Evolutionary conservation across 148 eudicot genomes (phyloP), one percentile per base, ranked within the genome.

Genomic region (Limonium bicolor): DNA sequence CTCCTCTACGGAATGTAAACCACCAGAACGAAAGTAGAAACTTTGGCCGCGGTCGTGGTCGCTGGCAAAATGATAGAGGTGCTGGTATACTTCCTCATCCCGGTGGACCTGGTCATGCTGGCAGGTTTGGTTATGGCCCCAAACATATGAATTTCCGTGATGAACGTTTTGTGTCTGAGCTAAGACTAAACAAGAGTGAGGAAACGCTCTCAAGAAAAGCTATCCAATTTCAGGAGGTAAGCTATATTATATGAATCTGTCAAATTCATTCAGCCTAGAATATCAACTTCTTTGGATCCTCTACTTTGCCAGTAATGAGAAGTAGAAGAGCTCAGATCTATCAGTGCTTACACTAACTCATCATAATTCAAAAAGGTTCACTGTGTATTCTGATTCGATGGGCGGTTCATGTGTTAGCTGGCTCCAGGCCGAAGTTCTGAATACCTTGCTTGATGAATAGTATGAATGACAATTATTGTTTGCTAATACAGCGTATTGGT

Each of bases 91-190:
- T 92, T 61, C 95, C 95, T 35, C 87, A 88, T 24, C 95, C 99
- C 11, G 99, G 94, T 17, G 96, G 94, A 41, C 60, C 71, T 44
- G 78, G 82, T 43, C 85, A 74, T 26, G 69, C 94, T 40, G 80
- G 65, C 33, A 70, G 72, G 46, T 76, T 27, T 60, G 77, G 80
- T 29, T 81, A 64, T 46, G 69, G 69, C 21, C 41, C 60, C 11
- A 69, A 65, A 62, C 64, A 56, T 53, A 48, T 50, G 42, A 69
- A 65, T 63, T 70, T 42, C 33, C 87, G 76, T 15, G 99, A 92
- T 71, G 99, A 92, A 51, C 95, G 99, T 6, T 78, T 92, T 67
- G 99, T 92, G 50, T 84, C 97, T 48, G 97, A 90, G 60, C 48
- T 77, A 33, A 80, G 78, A 79, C 73, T 90, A 57, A 57, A 76